These are phyloP conservation scores for Penicillium subrubescens DNA, from an alignment of 495 filamentous ascomycete genomes.

Conservation along the genomic window DNA sequence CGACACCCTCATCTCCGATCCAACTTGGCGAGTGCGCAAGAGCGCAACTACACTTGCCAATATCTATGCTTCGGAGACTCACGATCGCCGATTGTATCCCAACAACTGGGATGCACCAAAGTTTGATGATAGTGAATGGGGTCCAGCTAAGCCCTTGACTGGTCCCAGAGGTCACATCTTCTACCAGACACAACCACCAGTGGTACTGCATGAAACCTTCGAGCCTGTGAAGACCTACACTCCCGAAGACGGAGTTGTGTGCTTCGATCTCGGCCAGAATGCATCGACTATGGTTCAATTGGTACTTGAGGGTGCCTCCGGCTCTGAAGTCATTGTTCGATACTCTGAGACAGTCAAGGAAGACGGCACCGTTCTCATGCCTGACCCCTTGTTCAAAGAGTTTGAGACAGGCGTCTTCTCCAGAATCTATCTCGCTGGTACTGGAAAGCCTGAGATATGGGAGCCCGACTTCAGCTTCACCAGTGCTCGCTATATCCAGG, in stretches of 20 bases:
- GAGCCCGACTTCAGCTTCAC: conserved; percentile 35
- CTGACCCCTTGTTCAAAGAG: conserved; percentile 34
- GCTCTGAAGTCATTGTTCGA: conserved; percentile 29
- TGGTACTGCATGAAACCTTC: conserved; percentile 32
- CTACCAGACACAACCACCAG: conserved; percentile 32
- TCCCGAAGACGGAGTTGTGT: conserved; percentile 17
- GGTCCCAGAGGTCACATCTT: conserved; percentile 28
- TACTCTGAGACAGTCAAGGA: conserved; percentile 30
- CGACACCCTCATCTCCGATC: conserved; percentile 29
- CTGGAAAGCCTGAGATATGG: conserved; percentile 28
- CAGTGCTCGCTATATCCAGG: conserved; percentile 33
- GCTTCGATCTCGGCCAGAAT: conserved; percentile 34
- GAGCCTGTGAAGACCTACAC: conserved; percentile 18
- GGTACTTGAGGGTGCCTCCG: conserved; percentile 19
- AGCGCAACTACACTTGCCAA: conserved; percentile 33
- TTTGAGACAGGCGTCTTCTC: conserved; percentile 32
- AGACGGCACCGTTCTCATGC: conserved; percentile 31
- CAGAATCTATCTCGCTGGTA: conserved; percentile 25
- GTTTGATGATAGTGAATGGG: conserved; percentile 24
- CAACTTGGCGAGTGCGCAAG: conserved; percentile 27
- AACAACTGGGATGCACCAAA: conserved; percentile 22
- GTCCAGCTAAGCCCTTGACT: conserved; percentile 27
- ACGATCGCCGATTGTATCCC: conserved; percentile 30
- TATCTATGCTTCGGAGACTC: conserved; percentile 33
- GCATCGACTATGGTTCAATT: conserved; percentile 27